A percentile compares a stretch with the other conserved stretches of the same genome.
phyloP scores from a whole-genome alignment of 345 rosid species.

The Citrus hindsii region DNA sequence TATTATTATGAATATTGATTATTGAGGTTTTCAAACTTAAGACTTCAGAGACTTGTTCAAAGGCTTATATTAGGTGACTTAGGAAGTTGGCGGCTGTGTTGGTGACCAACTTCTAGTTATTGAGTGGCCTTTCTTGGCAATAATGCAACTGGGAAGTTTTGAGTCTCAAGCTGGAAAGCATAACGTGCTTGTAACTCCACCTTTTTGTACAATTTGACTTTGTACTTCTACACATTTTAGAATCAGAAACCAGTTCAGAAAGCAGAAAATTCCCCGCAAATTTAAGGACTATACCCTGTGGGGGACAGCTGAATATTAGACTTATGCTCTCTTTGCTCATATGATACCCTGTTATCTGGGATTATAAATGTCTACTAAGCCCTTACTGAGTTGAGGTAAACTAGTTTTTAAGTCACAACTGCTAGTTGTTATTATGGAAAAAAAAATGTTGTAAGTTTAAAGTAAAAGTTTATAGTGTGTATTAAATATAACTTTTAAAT shows the following conservation, averaged over 20 bases:
- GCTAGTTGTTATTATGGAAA: too few relatives aligned
- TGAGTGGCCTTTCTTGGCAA: neutral
- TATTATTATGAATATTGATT: neutral
- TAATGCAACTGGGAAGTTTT: neutral
- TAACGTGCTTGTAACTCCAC: slow-evolving; percentile 25
- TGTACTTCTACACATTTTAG: neutral
- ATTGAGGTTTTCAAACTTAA: slow-evolving; percentile 2
- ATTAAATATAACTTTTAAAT: too few relatives aligned
- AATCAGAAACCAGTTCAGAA: neutral
- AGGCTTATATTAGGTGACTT: neutral
- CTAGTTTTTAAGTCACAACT: too few relatives aligned
- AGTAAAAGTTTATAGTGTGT: too few relatives aligned
- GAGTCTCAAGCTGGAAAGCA: slow-evolving; percentile 17
- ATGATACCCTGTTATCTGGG: neutral
- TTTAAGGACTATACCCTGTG: neutral
- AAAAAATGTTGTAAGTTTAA: too few relatives aligned
- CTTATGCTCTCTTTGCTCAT: neutral
- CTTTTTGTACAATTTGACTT: slow-evolving; percentile 8
- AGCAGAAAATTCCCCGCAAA: slow-evolving; percentile 6
- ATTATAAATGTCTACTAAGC: neutral
- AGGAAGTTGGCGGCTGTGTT: neutral
- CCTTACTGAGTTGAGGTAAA: too few relatives aligned
- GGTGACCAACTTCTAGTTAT: slow-evolving; percentile 32
- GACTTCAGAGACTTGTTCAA: neutral
- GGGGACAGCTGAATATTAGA: neutral